phyloP scores from a whole-genome alignment of 75 land plant species.

The Picea sitchensis region DNA sequence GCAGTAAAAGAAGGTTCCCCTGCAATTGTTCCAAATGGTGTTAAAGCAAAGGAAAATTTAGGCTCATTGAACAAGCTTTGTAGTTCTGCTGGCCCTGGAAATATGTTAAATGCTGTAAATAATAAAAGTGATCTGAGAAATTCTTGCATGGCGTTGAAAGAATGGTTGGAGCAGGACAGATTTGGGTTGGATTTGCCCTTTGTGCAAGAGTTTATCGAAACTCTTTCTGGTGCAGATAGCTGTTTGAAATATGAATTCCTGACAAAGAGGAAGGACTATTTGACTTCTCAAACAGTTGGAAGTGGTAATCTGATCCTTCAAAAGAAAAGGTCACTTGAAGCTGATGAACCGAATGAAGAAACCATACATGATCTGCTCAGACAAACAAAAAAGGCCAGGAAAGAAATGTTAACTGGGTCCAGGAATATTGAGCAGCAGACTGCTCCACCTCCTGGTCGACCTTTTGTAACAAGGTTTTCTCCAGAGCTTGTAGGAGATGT shows the following conservation, averaged over 20 bases:
- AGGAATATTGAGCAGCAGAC: slow-evolving; percentile 11
- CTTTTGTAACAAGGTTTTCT: slow-evolving; percentile 52
- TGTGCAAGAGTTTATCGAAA: slow-evolving; percentile 71
- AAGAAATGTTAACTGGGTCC: slow-evolving; percentile 10
- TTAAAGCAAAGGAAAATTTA: not conserved
- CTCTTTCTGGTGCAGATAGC: slow-evolving; percentile 39
- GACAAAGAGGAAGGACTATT: slow-evolving; percentile 12
- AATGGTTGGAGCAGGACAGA: slow-evolving; percentile 76
- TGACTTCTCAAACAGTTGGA: slow-evolving; percentile 33
- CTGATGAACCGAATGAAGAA: slow-evolving; percentile 14
- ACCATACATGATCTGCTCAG: slow-evolving; percentile 8
- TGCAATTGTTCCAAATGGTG: not conserved
- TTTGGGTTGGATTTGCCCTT: slow-evolving; percentile 84
- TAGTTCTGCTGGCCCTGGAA: slow-evolving; percentile 19
- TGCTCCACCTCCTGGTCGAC: slow-evolving; percentile 63
- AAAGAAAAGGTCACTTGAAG: slow-evolving; percentile 16
- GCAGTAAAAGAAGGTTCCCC: not conserved
- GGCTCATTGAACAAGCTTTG: slow-evolving; percentile 32
- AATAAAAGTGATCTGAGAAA: slow-evolving; percentile 19
- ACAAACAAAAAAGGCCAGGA: slow-evolving; percentile 15
- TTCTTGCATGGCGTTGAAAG: slow-evolving; percentile 19
- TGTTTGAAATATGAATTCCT: slow-evolving; percentile 41
- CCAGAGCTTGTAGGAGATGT: slow-evolving; percentile 75
- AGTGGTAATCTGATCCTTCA: slow-evolving; percentile 29
- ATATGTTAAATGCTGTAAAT: slow-evolving; percentile 17